phyloP scores from a whole-genome alignment of 2,329 filamentous ascomycete genomes.

The Nemania sp. region DNA sequence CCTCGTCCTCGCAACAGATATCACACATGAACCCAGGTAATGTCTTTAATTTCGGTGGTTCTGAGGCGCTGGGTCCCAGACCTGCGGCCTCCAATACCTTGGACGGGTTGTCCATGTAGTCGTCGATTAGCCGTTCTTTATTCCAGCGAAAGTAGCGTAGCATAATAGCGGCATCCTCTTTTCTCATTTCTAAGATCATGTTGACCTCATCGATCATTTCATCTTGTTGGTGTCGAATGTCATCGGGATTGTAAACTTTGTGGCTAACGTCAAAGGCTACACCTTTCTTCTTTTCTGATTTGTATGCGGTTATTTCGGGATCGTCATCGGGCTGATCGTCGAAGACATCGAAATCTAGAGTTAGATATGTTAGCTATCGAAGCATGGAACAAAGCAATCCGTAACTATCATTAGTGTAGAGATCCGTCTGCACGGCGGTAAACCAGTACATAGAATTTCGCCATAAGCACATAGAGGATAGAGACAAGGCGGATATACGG shows the following conservation, averaged over 20 bases:
- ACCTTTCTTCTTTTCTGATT: slow-evolving; percentile 76
- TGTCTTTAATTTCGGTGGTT: slow-evolving; percentile 74
- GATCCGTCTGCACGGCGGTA: background rate
- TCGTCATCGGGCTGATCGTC: slow-evolving; percentile 68
- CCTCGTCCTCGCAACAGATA: slow-evolving; percentile 93
- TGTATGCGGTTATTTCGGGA: slow-evolving; percentile 65
- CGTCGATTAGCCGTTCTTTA: slow-evolving; percentile 92
- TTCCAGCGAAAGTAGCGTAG: slow-evolving; percentile 94
- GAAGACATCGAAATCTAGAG: slow-evolving; percentile 69
- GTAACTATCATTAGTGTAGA: background rate
- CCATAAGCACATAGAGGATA: background rate
- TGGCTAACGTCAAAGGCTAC: slow-evolving; percentile 86
- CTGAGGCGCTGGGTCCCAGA: slow-evolving; percentile 73
- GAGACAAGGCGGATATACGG: slow-evolving; percentile 39
- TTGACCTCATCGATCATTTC: slow-evolving; percentile 90
- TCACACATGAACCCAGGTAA: slow-evolving; percentile 87
- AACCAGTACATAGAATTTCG: background rate
- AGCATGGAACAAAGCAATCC: background rate
- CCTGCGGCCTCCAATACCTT: slow-evolving; percentile 87
- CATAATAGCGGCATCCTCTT: slow-evolving; percentile 91
- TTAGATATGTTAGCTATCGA: slow-evolving; percentile 5
- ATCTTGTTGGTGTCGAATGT: slow-evolving; percentile 88
- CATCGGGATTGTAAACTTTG: slow-evolving; percentile 80
- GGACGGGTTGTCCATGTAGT: slow-evolving; percentile 91
- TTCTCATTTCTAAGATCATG: slow-evolving; percentile 87